These are phyloP conservation scores for Globisporangium echinulatum DNA, from an alignment of 352 stramenopile species.

Conservation along the genomic window DNA sequence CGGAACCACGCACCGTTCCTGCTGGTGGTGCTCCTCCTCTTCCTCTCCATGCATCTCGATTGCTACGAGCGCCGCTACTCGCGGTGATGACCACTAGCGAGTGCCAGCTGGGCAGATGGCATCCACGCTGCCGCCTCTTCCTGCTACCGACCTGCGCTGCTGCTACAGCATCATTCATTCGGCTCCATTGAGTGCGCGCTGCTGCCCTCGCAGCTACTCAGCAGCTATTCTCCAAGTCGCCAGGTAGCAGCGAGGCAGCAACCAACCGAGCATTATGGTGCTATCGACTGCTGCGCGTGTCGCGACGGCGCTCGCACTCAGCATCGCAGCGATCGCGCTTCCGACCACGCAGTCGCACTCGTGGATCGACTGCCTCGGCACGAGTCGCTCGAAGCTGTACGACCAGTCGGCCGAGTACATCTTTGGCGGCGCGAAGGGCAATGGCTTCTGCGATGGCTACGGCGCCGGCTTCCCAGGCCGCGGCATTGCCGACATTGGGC, in stretches of 20 bases:
- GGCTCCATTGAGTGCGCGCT: no score
- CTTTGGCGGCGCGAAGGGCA: conserved; percentile 47
- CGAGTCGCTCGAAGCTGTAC: conserved; percentile 53
- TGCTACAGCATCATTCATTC: background rate
- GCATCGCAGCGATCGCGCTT: conserved; percentile 6
- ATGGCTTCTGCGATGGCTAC: conserved; percentile 69
- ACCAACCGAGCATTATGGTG: conserved; percentile 4
- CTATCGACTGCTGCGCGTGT: background rate
- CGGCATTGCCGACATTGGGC: conserved; percentile 42
- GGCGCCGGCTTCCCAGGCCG: conserved; percentile 52
- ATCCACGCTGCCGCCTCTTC: no score
- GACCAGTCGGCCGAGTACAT: conserved; percentile 61
- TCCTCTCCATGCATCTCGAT: no score
- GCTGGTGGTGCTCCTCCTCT: no score
- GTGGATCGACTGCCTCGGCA: conserved; percentile 78
- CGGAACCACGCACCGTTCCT: no score
- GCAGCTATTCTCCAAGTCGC: conserved; percentile 1
- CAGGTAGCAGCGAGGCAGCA: background rate
- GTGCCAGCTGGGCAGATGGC: no score
- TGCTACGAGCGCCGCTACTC: no score
- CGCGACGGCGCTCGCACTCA: conserved; percentile 4
- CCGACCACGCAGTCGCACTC: conserved; percentile 34
- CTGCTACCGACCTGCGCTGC: no score
- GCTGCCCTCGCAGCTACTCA: background rate
- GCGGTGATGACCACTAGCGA: no score